Evolutionary conservation across 306 rosid genomes (phyloP).

Genomic region (Canavalia gladiata): DNA sequence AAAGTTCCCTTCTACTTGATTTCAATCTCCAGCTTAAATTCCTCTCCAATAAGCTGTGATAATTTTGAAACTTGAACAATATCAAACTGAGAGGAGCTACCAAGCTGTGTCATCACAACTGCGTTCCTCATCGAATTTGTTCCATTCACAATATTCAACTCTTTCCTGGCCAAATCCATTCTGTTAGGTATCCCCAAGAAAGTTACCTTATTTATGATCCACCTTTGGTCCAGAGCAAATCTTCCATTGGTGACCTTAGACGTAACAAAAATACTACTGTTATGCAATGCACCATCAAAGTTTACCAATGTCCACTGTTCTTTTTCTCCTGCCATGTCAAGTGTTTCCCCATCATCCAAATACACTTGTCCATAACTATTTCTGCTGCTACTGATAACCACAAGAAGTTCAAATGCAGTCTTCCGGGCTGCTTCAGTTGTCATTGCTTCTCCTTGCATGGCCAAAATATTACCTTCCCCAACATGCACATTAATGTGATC

Average conservation of each 20-base stretch:
- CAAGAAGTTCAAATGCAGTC: constrained; percentile 73
- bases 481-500: constrained; percentile 83
- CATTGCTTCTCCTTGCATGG: constrained; percentile 78
- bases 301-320: constrained; percentile 69
- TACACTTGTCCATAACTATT: constrained; percentile 69
- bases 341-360: constrained; percentile 78
- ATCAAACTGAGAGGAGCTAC: constrained; percentile 47
- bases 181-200: constrained; percentile 67
- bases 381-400: constrained; percentile 52
- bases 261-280: constrained; percentile 40
- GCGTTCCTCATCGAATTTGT: constrained; percentile 33
- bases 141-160: constrained; percentile 44
- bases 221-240: constrained; percentile 64
- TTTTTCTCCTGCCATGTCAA: constrained; percentile 63
- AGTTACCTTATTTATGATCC: constrained; percentile 69
- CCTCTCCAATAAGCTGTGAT: constrained; percentile 67
- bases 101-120: constrained; percentile 41
- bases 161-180: constrained; percentile 13
- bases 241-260: constrained; percentile 68
- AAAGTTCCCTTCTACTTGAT: constrained; percentile 34
- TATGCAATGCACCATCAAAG: constrained; percentile 48
- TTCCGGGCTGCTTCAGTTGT: constrained; percentile 59
- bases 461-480: constrained; percentile 78
- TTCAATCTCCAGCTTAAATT: constrained; percentile 61
- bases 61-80: constrained; percentile 56